Conservation (phyloP, 2,329 filamentous ascomycete species). For the Penicillium occitanis region DNA sequence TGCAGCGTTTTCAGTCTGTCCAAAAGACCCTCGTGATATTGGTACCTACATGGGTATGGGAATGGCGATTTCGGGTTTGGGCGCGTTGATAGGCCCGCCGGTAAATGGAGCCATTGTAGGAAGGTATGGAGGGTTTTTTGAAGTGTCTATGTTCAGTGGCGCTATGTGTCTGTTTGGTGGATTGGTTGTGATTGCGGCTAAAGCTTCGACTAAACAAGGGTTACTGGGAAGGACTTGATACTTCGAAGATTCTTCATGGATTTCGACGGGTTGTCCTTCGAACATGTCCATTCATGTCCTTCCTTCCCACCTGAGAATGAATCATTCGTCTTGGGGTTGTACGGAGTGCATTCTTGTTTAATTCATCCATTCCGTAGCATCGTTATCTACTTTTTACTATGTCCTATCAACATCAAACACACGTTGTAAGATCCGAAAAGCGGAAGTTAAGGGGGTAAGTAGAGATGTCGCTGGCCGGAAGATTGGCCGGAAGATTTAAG, state of each 20-base stretch:
- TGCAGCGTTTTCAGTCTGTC: conserved; percentile 22
- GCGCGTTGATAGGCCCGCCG: conserved; percentile 50
- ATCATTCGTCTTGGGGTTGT: neutral
- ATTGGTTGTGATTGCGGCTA: conserved; percentile 35
- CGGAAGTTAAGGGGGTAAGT: neutral
- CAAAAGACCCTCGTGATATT: conserved; percentile 22
- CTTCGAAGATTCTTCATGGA: neutral
- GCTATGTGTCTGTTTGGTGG: conserved; percentile 17
- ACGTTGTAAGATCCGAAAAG: neutral
- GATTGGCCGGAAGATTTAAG: too few relatives aligned
- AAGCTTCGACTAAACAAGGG: conserved; percentile 39
- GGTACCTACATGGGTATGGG: conserved; percentile 28
- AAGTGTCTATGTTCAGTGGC: conserved; percentile 42
- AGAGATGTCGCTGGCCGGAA: neutral
- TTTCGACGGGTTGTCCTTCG: neutral
- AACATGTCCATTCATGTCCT: neutral
- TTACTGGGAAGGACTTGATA: conserved; percentile 33
- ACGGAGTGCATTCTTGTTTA: neutral
- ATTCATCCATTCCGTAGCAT: neutral
- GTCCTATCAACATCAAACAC: neutral
- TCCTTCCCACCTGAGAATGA: neutral
- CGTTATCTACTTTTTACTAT: neutral
- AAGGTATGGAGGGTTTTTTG: conserved; percentile 40
- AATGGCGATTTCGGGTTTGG: conserved; percentile 41
- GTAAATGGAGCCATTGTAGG: conserved; percentile 48